Evolutionary conservation across 805 yeast genomes (phyloP).

Genomic region (Candida qinlingensis): DNA sequence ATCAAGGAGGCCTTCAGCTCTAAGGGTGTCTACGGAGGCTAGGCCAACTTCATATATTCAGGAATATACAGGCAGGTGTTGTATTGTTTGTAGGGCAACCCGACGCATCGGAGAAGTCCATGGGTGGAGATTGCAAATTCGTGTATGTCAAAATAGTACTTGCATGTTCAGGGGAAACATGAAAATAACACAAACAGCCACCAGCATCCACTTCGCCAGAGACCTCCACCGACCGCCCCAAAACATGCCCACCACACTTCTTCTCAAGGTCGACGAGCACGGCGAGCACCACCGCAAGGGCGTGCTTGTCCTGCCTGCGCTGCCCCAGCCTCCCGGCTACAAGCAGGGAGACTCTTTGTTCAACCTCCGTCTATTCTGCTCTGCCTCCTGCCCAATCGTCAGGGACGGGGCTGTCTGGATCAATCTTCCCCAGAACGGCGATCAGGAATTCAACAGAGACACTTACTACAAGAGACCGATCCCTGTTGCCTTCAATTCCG

Average conservation of each 20-base stretch:
- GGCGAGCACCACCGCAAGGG: conserved; percentile 34
- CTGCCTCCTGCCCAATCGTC: conserved; percentile 71
- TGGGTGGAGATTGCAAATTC: no score
- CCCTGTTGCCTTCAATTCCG: conserved; percentile 56
- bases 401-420: conserved; percentile 69
- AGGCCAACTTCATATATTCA: neutral
- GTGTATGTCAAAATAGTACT: no score
- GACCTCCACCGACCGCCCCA: neutral
- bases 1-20: conserved; percentile 34
- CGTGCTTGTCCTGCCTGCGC: conserved; percentile 34
- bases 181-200: no score
- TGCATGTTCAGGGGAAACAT: no score
- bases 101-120: no score
- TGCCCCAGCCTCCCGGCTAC: conserved; percentile 31
- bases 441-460: conserved; percentile 47
- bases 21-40: conserved; percentile 39
- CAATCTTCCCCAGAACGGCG: conserved; percentile 53
- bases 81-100: no score
- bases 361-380: conserved; percentile 54
- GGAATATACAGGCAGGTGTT: no score
- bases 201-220: neutral
- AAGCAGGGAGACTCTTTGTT: conserved; percentile 39
- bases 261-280: conserved; percentile 29
- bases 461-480: conserved; percentile 48
- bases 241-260: conserved; percentile 22